These are phyloP conservation scores for Cryptococcus sp. DNA, from an alignment of 1,284 basidiomycete genomes.

Conservation along the genomic window DNA sequence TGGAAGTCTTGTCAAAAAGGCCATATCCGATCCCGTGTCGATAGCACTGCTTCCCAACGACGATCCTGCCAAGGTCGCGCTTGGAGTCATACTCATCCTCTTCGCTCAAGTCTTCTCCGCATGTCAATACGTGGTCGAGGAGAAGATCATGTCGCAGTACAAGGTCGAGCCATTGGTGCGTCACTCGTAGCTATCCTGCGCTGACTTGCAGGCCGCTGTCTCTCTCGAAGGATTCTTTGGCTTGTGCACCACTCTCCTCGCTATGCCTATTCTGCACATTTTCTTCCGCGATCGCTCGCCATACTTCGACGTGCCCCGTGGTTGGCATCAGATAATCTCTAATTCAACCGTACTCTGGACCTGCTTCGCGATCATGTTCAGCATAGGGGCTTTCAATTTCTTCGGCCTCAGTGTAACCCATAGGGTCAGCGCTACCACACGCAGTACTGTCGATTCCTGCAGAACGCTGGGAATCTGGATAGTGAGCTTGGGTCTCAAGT, in stretches of 20 bases:
- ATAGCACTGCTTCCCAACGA: slow-evolving; percentile 47
- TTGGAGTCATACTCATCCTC: slow-evolving; percentile 82
- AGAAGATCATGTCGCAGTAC: slow-evolving; percentile 87
- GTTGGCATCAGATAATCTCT: slow-evolving; percentile 84
- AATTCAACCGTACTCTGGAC: slow-evolving; percentile 76
- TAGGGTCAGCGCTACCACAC: slow-evolving; percentile 82
- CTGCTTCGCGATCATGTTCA: slow-evolving; percentile 74
- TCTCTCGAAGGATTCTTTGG: slow-evolving; percentile 95
- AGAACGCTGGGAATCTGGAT: slow-evolving; percentile 81
- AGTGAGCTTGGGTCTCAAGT: slow-evolving; percentile 81
- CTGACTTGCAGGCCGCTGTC: slow-evolving; percentile 66
- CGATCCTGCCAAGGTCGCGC: slow-evolving; percentile 50
- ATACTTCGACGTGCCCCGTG: slow-evolving; percentile 89
- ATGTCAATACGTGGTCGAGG: slow-evolving; percentile 67
- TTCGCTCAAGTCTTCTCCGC: slow-evolving; percentile 85
- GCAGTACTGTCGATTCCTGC: slow-evolving; percentile 92
- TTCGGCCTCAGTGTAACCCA: slow-evolving; percentile 91
- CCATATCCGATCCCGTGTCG: slow-evolving; percentile 45
- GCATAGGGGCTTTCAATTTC: slow-evolving; percentile 94
- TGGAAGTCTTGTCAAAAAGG: slow-evolving; percentile 80
- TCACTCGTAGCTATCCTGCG: not conserved
- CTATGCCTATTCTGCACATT: slow-evolving; percentile 55
- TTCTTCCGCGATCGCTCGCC: slow-evolving; percentile 66
- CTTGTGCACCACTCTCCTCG: slow-evolving; percentile 60
- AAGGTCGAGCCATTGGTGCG: slow-evolving; percentile 76